These are phyloP conservation scores for Astrothelium subdiscretum DNA, from an alignment of 495 filamentous ascomycete genomes.

Conservation along the genomic window DNA sequence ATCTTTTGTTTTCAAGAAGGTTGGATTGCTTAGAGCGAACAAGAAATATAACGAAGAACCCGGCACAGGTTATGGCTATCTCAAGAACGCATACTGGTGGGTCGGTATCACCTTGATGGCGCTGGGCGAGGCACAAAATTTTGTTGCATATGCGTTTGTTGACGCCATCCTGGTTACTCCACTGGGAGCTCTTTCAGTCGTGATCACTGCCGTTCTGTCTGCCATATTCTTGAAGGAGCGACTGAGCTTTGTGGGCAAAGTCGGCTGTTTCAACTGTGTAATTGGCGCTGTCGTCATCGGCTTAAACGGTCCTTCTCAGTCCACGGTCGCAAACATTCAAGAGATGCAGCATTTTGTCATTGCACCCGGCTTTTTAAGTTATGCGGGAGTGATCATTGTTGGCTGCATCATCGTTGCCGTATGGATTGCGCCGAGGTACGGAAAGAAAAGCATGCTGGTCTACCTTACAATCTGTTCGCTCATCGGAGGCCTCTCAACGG, in stretches of 20 bases:
- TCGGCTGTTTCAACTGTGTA: conserved; percentile 92
- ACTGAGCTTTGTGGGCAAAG: conserved; percentile 88
- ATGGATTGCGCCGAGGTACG: conserved; percentile 81
- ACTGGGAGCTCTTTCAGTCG: conserved; percentile 86
- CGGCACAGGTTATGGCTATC: conserved; percentile 93
- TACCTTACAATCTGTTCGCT: conserved; percentile 93
- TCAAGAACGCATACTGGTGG: conserved; percentile 97
- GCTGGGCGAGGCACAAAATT: conserved; percentile 92
- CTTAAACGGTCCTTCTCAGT: conserved; percentile 80
- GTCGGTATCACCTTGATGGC: conserved; percentile 95
- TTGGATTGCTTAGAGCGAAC: conserved; percentile 81
- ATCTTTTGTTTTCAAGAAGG: conserved; percentile 94
- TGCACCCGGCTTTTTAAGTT: conserved; percentile 72
- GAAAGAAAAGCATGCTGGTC: conserved; percentile 94
- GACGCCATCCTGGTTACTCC: conserved; percentile 96
- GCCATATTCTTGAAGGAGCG: conserved; percentile 95
- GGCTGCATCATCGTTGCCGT: conserved; percentile 60
- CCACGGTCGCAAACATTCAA: conserved; percentile 78
- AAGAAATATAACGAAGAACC: conserved; percentile 94
- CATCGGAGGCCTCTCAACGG: conserved; percentile 88
- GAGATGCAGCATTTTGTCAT: conserved; percentile 87
- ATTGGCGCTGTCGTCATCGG: conserved; percentile 88
- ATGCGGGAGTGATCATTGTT: conserved; percentile 73
- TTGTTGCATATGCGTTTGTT: conserved; percentile 92
- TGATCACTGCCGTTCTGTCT: conserved; percentile 83